These are phyloP conservation scores for Cicer arietinum DNA, from an alignment of 306 rosid genomes.

Conservation along the genomic window DNA sequence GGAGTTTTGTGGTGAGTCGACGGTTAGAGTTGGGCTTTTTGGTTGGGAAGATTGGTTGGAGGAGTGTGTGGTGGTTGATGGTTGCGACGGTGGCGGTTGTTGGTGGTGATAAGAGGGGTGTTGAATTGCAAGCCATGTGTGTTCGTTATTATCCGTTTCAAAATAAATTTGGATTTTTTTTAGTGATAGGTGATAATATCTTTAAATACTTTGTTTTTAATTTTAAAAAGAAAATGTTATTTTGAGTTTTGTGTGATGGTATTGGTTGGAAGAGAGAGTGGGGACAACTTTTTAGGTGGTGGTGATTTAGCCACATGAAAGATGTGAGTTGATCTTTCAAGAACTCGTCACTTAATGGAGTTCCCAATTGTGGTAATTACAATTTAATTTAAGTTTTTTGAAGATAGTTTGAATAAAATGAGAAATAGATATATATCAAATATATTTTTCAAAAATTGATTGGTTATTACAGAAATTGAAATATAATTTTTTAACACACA, in stretches of 20 bases:
- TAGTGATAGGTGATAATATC: conserved; percentile 38
- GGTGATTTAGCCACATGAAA: neutral
- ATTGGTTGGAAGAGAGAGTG: neutral
- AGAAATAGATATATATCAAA: too few relatives aligned
- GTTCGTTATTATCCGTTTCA: conserved; percentile 47
- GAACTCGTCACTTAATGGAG: neutral
- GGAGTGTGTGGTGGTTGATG: conserved; percentile 37
- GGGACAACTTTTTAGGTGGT: conserved; percentile 27
- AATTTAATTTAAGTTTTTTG: too few relatives aligned
- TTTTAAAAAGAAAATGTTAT: too few relatives aligned
- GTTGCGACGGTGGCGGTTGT: conserved; percentile 47
- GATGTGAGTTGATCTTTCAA: neutral
- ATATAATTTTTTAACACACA: too few relatives aligned
- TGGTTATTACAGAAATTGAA: too few relatives aligned
- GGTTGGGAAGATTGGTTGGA: conserved; percentile 29
- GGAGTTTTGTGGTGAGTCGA: conserved; percentile 57
- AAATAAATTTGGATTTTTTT: neutral
- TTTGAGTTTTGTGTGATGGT: too few relatives aligned
- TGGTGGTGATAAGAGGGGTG: conserved; percentile 59
- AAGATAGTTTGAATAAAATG: too few relatives aligned
- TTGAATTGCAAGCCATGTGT: conserved; percentile 60
- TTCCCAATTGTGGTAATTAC: too few relatives aligned
- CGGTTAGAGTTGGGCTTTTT: conserved; percentile 10
- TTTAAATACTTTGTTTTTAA: neutral
- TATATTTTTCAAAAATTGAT: too few relatives aligned